These are phyloP conservation scores for Plasmodium malariae DNA, from an alignment of 169 alveolate species.

Conservation along the genomic window DNA sequence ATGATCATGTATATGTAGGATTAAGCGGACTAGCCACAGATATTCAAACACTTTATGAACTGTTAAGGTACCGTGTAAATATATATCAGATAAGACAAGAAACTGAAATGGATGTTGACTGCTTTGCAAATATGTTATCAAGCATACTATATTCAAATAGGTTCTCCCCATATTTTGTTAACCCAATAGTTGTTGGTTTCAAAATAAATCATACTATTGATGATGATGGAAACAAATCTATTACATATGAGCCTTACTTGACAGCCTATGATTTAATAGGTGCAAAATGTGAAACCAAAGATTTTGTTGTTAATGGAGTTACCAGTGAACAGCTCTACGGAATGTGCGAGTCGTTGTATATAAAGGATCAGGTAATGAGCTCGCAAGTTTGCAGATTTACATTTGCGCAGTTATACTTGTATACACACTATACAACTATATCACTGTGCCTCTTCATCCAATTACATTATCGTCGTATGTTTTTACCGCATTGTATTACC, in stretches of 20 bases:
- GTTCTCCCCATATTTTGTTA: slow-evolving; percentile 94
- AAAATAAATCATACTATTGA: slow-evolving; percentile 11
- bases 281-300: slow-evolving; percentile 88
- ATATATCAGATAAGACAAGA: slow-evolving; percentile 91
- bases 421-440: background rate
- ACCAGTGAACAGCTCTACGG: slow-evolving; percentile 96
- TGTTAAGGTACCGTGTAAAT: slow-evolving; percentile 91
- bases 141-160: slow-evolving; percentile 92
- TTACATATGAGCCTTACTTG: slow-evolving; percentile 87
- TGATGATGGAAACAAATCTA: slow-evolving; percentile 82
- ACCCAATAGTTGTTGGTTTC: slow-evolving; percentile 95
- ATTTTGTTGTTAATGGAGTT: slow-evolving; percentile 96
- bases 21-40: slow-evolving; percentile 95
- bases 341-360: slow-evolving; percentile 96
- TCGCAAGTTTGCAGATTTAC: background rate
- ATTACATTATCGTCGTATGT: background rate
- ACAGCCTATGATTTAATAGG: slow-evolving; percentile 95
- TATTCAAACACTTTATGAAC: slow-evolving; percentile 91
- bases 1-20: slow-evolving; percentile 91
- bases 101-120: slow-evolving; percentile 91
- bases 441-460: background rate
- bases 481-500: background rate
- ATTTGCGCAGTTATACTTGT: background rate
- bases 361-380: slow-evolving; percentile 91
- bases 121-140: slow-evolving; percentile 92